Evolutionary conservation across 345 rosid species (phyloP).

Genomic region (Eucalyptus regnans): DNA sequence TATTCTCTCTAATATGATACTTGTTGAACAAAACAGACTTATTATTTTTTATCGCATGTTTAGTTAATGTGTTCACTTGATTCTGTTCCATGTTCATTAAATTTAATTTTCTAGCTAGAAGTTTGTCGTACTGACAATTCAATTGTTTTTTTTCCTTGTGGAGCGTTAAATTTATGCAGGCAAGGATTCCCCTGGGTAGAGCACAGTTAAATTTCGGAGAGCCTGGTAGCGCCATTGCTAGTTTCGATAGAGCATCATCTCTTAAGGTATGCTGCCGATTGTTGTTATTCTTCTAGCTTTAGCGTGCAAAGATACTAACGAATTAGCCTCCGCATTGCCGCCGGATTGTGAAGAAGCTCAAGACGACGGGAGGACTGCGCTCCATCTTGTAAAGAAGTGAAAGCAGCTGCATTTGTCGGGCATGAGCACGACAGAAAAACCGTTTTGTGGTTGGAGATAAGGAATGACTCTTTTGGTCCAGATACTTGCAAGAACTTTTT

Average conservation of each 20-base stretch:
- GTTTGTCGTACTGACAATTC: neutral
- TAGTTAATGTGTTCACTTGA: neutral
- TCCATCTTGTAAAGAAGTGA: conserved; percentile 54
- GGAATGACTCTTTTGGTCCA: neutral
- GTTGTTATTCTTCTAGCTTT: neutral
- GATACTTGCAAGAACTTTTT: neutral
- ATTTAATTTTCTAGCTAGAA: neutral
- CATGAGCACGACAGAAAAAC: conserved; percentile 13
- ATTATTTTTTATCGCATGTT: neutral
- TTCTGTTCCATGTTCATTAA: neutral
- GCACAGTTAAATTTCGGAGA: conserved; percentile 90
- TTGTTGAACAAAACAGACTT: neutral
- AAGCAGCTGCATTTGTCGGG: conserved; percentile 63
- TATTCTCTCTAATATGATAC: neutral
- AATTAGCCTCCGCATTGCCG: conserved; percentile 12
- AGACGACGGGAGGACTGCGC: conserved; percentile 46
- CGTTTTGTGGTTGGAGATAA: conserved; percentile 29
- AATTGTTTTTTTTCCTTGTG: neutral
- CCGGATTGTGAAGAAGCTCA: conserved; percentile 45
- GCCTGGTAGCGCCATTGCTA: conserved; percentile 66
- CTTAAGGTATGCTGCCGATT: conserved; percentile 31
- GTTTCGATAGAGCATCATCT: conserved; percentile 60
- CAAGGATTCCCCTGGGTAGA: conserved; percentile 87
- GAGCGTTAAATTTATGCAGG: conserved; percentile 23
- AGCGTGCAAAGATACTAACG: neutral